Percentiles rank a stretch among this genome's conserved stretches.
phyloP scores from a whole-genome alignment of 129 eudicot species.

The Ambrosia artemisiifolia region DNA sequence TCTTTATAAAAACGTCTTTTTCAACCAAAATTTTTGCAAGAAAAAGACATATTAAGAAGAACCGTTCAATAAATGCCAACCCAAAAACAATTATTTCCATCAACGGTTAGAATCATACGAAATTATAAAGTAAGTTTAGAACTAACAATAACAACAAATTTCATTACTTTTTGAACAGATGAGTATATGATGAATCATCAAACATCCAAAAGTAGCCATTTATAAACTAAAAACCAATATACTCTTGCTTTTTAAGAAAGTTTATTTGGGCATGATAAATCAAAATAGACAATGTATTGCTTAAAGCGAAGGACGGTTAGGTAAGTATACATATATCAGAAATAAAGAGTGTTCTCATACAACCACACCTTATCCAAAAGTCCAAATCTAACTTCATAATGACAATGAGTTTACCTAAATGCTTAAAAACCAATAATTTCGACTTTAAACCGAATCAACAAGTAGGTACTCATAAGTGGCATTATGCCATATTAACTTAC shows the following conservation, averaged over 20 bases:
- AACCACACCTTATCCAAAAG: neutral
- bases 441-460: neutral
- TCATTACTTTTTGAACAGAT: neutral
- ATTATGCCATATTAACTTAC: neutral
- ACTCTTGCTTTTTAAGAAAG: neutral
- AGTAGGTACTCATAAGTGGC: neutral
- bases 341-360: neutral
- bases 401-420: neutral
- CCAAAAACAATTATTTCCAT: neutral
- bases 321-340: neutral
- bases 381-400: constrained; percentile 2
- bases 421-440: neutral
- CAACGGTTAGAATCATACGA: neutral
- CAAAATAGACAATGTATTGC: neutral
- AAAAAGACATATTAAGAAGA: neutral
- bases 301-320: neutral
- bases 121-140: constrained; percentile 8
- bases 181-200: constrained; percentile 3
- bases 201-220: constrained; percentile 2
- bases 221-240: neutral
- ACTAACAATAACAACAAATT: neutral
- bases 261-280: neutral
- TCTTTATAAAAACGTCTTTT: neutral
- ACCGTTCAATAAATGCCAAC: neutral
- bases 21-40: neutral